These are phyloP conservation scores for Nevesoporus exiguus DNA, from an alignment of 768 basidiomycete genomes.

Conservation along the genomic window DNA sequence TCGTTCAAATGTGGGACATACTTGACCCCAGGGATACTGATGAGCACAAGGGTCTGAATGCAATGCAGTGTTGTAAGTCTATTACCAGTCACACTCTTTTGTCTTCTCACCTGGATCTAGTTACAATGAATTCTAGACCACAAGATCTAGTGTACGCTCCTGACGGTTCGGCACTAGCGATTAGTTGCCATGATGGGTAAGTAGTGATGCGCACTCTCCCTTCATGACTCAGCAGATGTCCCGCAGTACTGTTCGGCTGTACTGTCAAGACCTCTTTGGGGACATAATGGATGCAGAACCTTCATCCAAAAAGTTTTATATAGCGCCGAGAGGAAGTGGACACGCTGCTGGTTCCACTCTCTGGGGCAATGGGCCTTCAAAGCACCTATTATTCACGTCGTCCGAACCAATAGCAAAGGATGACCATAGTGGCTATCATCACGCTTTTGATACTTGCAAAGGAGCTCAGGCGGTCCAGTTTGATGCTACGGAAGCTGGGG, in stretches of 20 bases:
- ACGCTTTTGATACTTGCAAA: slow-evolving; percentile 43
- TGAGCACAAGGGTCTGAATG: slow-evolving; percentile 7
- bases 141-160: slow-evolving; percentile 47
- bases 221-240: not conserved
- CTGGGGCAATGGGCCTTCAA: slow-evolving; percentile 48
- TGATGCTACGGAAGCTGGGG: slow-evolving; percentile 50
- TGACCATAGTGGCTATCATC: slow-evolving; percentile 42
- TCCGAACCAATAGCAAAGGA: slow-evolving; percentile 41
- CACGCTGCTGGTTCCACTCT: slow-evolving; percentile 44
- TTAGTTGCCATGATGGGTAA: slow-evolving; percentile 30
- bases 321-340: slow-evolving; percentile 13
- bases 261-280: slow-evolving; percentile 23
- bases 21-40: slow-evolving; percentile 19
- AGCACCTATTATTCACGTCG: slow-evolving; percentile 49
- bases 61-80: slow-evolving; percentile 18
- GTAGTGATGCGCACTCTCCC: slow-evolving; percentile 1
- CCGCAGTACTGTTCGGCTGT: slow-evolving; percentile 23
- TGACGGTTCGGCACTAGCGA: slow-evolving; percentile 37
- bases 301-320: slow-evolving; percentile 13
- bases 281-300: slow-evolving; percentile 12
- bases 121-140: slow-evolving; percentile 31
- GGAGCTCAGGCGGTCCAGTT: slow-evolving; percentile 32
- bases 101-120: slow-evolving; percentile 9
- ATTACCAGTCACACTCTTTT: not conserved
- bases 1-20: slow-evolving; percentile 42